These are phyloP conservation scores for Talaromyces sp. DNA, from an alignment of 2,329 filamentous ascomycete species.

Conservation along the genomic window DNA sequence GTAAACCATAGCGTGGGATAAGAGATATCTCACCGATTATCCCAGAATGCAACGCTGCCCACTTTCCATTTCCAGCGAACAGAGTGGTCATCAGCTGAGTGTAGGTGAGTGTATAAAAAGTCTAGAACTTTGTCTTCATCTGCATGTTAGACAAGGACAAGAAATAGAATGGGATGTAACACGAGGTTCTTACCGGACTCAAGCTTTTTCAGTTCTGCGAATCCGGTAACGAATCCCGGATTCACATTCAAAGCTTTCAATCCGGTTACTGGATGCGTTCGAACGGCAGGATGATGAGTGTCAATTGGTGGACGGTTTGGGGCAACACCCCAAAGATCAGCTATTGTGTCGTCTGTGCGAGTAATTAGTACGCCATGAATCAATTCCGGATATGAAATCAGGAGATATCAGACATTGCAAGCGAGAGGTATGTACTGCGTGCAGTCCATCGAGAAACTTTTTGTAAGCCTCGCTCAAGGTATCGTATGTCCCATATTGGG, in stretches of 20 bases:
- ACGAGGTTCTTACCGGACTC: neutral
- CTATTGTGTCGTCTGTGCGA: no score
- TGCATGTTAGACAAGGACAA: no score
- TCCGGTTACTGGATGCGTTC: constrained; percentile 8
- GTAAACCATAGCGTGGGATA: no score
- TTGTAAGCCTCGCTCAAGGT: constrained; percentile 7
- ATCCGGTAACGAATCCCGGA: constrained; percentile 8
- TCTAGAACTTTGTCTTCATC: neutral
- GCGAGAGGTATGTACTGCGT: neutral
- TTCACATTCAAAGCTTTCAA: constrained; percentile 4
- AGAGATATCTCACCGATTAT: neutral
- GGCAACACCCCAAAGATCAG: no score
- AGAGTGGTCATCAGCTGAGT: constrained; percentile 7
- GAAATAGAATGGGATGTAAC: neutral
- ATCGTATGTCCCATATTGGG: constrained; percentile 7
- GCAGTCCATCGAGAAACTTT: constrained; percentile 11
- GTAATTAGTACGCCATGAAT: neutral
- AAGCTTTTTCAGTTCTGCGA: constrained; percentile 4
- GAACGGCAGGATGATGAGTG: neutral
- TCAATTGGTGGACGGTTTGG: neutral
- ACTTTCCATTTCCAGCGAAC: constrained; percentile 13
- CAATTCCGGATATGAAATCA: neutral
- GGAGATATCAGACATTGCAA: neutral
- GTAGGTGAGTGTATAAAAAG: constrained; percentile 3
- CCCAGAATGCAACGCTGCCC: constrained; percentile 10